Conservation (phyloP, 192 early-diverging fungal genomes). For the Pilobolus umbonatus region DNA sequence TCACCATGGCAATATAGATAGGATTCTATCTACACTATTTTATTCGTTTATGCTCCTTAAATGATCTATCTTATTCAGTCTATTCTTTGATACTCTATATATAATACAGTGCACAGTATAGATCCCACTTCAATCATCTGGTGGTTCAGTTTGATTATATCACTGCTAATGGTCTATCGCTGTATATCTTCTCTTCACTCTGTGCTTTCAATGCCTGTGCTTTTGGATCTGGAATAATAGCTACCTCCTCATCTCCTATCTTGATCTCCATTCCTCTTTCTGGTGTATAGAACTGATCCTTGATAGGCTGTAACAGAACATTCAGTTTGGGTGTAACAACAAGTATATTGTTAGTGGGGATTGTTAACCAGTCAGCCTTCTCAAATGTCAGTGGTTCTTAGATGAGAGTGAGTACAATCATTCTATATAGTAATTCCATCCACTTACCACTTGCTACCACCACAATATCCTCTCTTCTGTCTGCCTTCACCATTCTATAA, state of each 20-base stretch:
- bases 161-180: slow-evolving; percentile 8
- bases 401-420: slow-evolving; percentile 3
- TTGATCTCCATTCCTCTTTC: slow-evolving; percentile 30
- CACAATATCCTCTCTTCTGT: slow-evolving; percentile 76
- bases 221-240: slow-evolving; percentile 25
- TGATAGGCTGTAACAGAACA: slow-evolving; percentile 69
- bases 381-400: slow-evolving; percentile 77
- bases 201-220: slow-evolving; percentile 18
- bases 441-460: slow-evolving; percentile 57
- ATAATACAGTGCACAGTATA: too few species aligned
- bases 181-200: slow-evolving; percentile 14
- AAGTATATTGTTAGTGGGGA: slow-evolving; percentile 70
- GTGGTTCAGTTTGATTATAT: slow-evolving; percentile 1
- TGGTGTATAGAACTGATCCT: slow-evolving; percentile 57
- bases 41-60: too few species aligned
- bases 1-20: too few species aligned
- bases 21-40: too few species aligned
- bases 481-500: slow-evolving; percentile 68
- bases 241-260: slow-evolving; percentile 14
- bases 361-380: slow-evolving; percentile 74
- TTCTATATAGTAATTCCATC: background rate
- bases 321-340: slow-evolving; percentile 75
- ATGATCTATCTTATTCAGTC: too few species aligned
- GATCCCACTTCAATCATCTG: too few species aligned
- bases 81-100: background rate